Evolutionary conservation across 2,329 filamentous ascomycete genomes (phyloP), one percentile per base, ranked within the genome.

Genomic region (Diaporthe citriasiana): DNA sequence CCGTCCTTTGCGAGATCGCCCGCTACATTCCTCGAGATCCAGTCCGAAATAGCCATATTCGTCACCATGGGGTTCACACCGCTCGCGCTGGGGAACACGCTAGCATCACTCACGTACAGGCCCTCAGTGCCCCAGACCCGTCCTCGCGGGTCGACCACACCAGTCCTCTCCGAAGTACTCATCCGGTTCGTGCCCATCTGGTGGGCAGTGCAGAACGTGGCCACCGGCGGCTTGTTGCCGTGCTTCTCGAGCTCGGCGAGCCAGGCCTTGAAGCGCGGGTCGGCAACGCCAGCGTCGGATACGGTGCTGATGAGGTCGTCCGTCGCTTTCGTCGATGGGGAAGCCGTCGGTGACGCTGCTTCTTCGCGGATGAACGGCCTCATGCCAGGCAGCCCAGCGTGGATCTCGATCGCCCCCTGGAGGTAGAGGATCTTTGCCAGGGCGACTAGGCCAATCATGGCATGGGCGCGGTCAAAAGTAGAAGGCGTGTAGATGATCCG

Each of bases 51-150:
- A 1, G 89, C 89, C 92, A 94, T 93, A 73, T 86, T 88, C 38
- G 93, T 94, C 69, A 94, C 85, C 93, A 95, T 94, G 22, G 93
- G 93, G 80, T 94, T 94, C 38, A 94, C 93, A 1, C 93, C 93
- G 79, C 89, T 93, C 19, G 92, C 92, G 73, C 88, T 91, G 1
- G 92, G 93, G 74, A 94, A 92, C 19, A 93, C 90, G 80, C 91
- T 93, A 69, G 92, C 89, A 81, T 95, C 93, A 12, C 90, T 89
- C 35, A 94, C 89, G 79, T 90, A 93, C 77, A 94, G 79, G 1
- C 88, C 88, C 77, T 90, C 84, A 0, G 84, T 86, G 1, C 88
- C 92, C 91, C 92, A 94, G 13, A 93, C 88, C 75, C 80, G 84
- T 4, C 90, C 89, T 74, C 82, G 83, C 12, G 83, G 81, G 78